These are phyloP conservation scores for Kluyveromyces starmeri DNA, from an alignment of 805 yeast species.

Conservation along the genomic window DNA sequence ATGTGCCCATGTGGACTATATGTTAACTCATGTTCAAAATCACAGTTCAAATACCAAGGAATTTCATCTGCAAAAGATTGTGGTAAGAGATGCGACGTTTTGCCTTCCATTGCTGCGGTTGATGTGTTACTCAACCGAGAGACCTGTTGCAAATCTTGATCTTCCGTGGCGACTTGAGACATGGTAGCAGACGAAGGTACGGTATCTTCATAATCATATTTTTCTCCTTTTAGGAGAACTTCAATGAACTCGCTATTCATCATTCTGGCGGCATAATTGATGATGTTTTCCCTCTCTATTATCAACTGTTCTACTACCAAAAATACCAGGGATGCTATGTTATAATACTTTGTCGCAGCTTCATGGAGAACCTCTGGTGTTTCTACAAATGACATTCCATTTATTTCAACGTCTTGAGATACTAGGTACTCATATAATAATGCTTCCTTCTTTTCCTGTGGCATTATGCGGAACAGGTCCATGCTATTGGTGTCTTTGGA, in stretches of 20 bases:
- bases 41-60: conserved; percentile 70
- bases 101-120: neutral
- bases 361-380: conserved; percentile 24
- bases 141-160: conserved; percentile 7
- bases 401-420: conserved; percentile 36
- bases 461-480: conserved; percentile 5
- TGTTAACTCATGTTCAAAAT: conserved; percentile 47
- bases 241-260: conserved; percentile 67
- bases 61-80: conserved; percentile 28
- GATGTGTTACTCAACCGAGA: neutral
- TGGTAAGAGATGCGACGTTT: neutral
- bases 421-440: conserved; percentile 39
- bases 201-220: conserved; percentile 25
- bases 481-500: conserved; percentile 1
- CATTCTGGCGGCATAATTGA: conserved; percentile 67
- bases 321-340: conserved; percentile 29
- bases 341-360: conserved; percentile 29
- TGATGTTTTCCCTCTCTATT: conserved; percentile 59
- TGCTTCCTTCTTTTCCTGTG: conserved; percentile 42
- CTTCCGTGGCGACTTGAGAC: conserved; percentile 4
- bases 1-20: conserved; percentile 63
- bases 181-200: neutral
- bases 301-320: conserved; percentile 47
- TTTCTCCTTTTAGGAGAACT: conserved; percentile 44
- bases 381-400: conserved; percentile 30